A percentile compares a stretch with the other conserved stretches of the same genome.
Evolutionary conservation across 2,329 filamentous ascomycete genomes (phyloP).

Genomic region (Lecanicillium sp.): DNA sequence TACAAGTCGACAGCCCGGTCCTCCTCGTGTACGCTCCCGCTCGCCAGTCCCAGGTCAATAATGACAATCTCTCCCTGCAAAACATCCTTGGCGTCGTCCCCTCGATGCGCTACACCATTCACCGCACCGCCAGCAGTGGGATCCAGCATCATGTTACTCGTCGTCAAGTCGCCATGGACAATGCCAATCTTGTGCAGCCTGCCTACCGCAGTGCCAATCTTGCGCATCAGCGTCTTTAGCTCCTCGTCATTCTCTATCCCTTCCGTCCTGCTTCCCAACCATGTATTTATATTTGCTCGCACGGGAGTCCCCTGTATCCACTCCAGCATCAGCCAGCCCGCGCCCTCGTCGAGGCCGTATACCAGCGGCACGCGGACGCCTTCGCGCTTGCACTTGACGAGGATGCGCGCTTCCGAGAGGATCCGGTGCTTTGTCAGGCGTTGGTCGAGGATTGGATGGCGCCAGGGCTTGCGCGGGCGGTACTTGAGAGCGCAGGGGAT

Average conservation of each 20-base stretch:
- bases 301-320: conserved; percentile 73
- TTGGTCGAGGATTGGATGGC: conserved; percentile 81
- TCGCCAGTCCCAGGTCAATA: conserved; percentile 90
- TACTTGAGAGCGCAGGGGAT: conserved; percentile 78
- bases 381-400: conserved; percentile 69
- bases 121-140: conserved; percentile 13
- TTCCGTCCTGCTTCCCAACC: conserved; percentile 44
- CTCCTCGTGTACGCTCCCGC: conserved; percentile 74
- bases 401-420: conserved; percentile 76
- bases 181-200: conserved; percentile 75
- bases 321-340: conserved; percentile 74
- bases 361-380: conserved; percentile 77
- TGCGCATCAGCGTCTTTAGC: conserved; percentile 55
- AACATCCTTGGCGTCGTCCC: conserved; percentile 14
- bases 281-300: conserved; percentile 59
- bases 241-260: conserved; percentile 34
- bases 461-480: conserved; percentile 83
- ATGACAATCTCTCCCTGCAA: conserved; percentile 71
- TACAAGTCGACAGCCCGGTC: conserved; percentile 94
- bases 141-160: conserved; percentile 87
- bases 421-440: conserved; percentile 82
- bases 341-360: conserved; percentile 55
- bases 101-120: conserved; percentile 12
- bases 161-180: conserved; percentile 92
- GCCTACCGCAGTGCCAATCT: conserved; percentile 65